phyloP scores from a whole-genome alignment of 495 filamentous ascomycete species.

The Talaromyces liani region DNA sequence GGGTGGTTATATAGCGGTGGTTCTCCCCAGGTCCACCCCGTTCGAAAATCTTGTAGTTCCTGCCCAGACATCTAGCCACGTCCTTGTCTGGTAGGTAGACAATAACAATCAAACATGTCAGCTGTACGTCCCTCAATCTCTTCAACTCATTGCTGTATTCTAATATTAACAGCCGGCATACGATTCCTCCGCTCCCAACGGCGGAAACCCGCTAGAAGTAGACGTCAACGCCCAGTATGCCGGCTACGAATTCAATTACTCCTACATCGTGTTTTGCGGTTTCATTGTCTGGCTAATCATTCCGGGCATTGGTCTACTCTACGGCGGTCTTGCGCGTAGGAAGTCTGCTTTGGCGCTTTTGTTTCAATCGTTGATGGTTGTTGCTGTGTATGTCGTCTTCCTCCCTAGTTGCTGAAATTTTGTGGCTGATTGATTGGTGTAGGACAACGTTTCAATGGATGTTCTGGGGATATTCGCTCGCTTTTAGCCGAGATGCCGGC shows the following conservation, averaged over 20 bases:
- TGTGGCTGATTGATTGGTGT: not conserved
- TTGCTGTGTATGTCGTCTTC: constrained; percentile 27
- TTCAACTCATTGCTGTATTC: not conserved
- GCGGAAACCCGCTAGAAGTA: constrained; percentile 35
- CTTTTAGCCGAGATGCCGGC: constrained; percentile 43
- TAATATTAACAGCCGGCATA: constrained; percentile 24
- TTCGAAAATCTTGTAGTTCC: not conserved
- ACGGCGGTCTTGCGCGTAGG: constrained; percentile 48
- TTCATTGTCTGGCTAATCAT: constrained; percentile 55
- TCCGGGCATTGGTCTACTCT: constrained; percentile 51
- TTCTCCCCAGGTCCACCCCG: not conserved
- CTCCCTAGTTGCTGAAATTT: not conserved
- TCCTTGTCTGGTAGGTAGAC: not conserved
- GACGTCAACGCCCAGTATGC: constrained; percentile 45
- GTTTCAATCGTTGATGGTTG: constrained; percentile 50
- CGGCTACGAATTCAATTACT: constrained; percentile 44
- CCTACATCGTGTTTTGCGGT: constrained; percentile 42
- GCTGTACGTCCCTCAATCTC: not conserved
- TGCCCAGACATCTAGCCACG: not conserved
- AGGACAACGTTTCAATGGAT: constrained; percentile 47
- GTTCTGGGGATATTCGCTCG: constrained; percentile 52
- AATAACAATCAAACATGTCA: not conserved
- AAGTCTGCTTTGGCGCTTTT: constrained; percentile 51
- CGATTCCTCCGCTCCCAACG: constrained; percentile 35
- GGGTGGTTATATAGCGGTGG: not conserved